A percentile compares a stretch with the other conserved stretches of the same genome.
phyloP scores from a whole-genome alignment of 2,329 filamentous ascomycete species.

The Cercospora sojina region DNA sequence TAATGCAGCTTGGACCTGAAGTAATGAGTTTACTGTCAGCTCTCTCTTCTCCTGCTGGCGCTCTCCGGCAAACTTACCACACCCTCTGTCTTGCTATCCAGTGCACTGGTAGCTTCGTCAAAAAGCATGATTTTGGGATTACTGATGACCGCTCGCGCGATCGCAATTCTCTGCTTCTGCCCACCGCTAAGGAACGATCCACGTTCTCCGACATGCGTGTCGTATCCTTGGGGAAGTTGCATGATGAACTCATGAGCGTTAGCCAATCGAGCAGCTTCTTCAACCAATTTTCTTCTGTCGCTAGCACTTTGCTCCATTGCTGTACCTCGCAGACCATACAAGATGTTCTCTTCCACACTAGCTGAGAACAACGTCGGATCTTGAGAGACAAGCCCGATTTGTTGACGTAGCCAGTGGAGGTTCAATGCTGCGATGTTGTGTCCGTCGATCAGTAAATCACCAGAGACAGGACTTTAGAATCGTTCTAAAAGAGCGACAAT shows the following conservation, averaged over 20 bases:
- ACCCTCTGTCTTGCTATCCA: slow-evolving; percentile 66
- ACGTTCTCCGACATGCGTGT: slow-evolving; percentile 50
- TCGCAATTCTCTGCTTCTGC: slow-evolving; percentile 56
- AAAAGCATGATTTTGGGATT: slow-evolving; percentile 55
- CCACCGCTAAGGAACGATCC: slow-evolving; percentile 53
- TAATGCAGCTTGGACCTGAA: slow-evolving; percentile 25
- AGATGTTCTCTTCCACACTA: slow-evolving; percentile 46
- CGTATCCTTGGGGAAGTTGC: slow-evolving; percentile 52
- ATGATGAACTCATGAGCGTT: slow-evolving; percentile 55
- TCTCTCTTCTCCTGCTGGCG: background rate
- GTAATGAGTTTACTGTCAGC: background rate
- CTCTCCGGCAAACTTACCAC: slow-evolving; percentile 45
- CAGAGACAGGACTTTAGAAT: slow-evolving; percentile 47
- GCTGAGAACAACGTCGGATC: slow-evolving; percentile 50
- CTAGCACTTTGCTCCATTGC: slow-evolving; percentile 44
- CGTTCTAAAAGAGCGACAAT: slow-evolving; percentile 48
- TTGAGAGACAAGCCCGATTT: slow-evolving; percentile 48
- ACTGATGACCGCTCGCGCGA: slow-evolving; percentile 55
- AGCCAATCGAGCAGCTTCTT: slow-evolving; percentile 51
- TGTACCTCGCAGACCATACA: slow-evolving; percentile 54
- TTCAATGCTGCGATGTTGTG: slow-evolving; percentile 52
- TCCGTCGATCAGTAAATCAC: slow-evolving; percentile 52
- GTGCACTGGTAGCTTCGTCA: slow-evolving; percentile 59
- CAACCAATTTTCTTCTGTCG: slow-evolving; percentile 34
- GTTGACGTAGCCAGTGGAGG: slow-evolving; percentile 41